Evolutionary conservation across 345 rosid genomes (phyloP).

Genomic region (Lepidium aucheri): DNA sequence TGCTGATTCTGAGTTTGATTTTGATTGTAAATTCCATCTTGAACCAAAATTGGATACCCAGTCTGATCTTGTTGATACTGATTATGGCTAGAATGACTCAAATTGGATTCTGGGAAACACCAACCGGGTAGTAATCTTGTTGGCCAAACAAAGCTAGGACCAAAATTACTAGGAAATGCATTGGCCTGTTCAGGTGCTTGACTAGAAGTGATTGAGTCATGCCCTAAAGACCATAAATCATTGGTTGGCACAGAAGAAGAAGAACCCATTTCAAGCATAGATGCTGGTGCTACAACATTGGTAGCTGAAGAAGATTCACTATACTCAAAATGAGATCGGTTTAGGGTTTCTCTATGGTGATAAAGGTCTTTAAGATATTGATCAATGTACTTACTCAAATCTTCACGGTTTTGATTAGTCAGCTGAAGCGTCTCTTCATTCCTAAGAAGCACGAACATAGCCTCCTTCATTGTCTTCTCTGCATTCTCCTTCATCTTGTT

Average conservation of each 20-base stretch:
- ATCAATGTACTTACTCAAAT: conserved; percentile 1
- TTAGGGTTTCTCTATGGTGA: background rate
- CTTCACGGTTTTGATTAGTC: background rate
- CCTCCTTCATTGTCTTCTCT: background rate
- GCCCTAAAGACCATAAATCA: background rate
- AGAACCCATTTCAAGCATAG: conserved; percentile 3
- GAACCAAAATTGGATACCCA: background rate
- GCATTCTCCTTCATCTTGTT: conserved; percentile 10
- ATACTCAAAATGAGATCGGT: background rate
- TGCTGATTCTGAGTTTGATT: background rate
- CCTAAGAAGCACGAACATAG: conserved; percentile 11
- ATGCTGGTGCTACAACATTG: background rate
- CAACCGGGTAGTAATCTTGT: background rate
- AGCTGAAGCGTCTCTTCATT: background rate
- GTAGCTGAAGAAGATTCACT: conserved; percentile 16
- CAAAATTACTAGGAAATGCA: too few species aligned
- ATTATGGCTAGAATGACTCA: background rate
- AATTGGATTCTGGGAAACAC: background rate
- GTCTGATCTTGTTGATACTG: background rate
- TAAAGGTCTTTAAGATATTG: background rate
- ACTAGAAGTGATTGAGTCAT: background rate
- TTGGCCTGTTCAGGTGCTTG: background rate
- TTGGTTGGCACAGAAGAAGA: background rate
- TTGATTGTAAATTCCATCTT: background rate
- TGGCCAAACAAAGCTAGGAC: too few species aligned